Base-by-base conservation (phyloP, 2,329 filamentous ascomycete genomes). In the Aspergillus sp. region DNA sequence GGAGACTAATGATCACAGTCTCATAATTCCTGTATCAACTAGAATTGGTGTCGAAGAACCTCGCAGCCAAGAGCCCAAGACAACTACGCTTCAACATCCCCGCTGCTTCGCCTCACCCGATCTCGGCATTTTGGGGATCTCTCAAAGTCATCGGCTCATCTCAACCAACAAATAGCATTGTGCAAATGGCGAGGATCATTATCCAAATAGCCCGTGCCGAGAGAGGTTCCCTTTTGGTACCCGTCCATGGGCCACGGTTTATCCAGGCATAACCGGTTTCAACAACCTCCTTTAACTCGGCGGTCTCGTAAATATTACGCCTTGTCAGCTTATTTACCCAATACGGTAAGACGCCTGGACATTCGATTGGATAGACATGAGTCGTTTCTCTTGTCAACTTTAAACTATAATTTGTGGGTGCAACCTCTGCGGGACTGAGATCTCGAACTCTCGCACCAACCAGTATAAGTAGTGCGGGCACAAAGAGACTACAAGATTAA, bases 21-120 rank as follows among this genome's bases (percentile, higher is more conserved):
- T 24, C 24, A 24, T 5, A 6, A 24, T 24, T 24, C 7, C 24
- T 7, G 27, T 11, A 30, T 30, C 8, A 30, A 11, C 20, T 13
- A n/a, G 47, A 39, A 17, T 49, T 17, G 17, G 30, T 37, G 4
- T 19, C 17, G 47, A 19, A n/a, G 11, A 39, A 33, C 30, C 24
- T 27, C 34, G 30, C 51, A 41, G 44, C 44, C 51, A 54, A 54
- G 51, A 48, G 20, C 17, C 34, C 51, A 54, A 54, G 51, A 48
- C 42, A 15, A 45, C 34, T 13, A 40, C 33, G 30, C 51, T 48
- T 41, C 33, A 40, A 15, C 27, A n/a, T 24, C n/a, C 51, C 33
- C 15, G 33, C 34, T 48, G 34, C 22, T 34, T 54, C 33, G 33
- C 51, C 51, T 30, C 33, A 15, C 34, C 34, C 15, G 20, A 48